phyloP scores from a whole-genome alignment of 257 asterid genomes.

The Gardenia jasminoides region DNA sequence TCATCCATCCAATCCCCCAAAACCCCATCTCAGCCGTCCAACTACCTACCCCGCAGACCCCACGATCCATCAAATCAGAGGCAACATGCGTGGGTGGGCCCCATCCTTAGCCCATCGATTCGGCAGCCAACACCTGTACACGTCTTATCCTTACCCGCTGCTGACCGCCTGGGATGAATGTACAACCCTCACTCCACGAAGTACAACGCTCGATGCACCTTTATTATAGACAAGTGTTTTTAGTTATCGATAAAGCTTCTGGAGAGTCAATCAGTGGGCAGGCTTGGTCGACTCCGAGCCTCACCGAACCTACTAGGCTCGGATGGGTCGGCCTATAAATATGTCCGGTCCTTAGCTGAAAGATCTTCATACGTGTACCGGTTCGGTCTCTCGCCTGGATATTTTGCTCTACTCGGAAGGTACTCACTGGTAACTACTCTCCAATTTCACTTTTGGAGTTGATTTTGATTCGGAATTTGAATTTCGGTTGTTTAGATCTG shows the following conservation, averaged over 20 bases:
- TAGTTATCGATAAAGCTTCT: constrained; percentile 11
- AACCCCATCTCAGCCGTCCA: constrained; percentile 9
- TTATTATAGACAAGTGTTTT: not conserved
- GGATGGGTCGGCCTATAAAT: constrained; percentile 37
- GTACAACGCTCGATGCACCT: not conserved
- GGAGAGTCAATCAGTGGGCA: constrained; percentile 55
- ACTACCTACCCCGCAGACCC: not conserved
- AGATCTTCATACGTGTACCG: constrained; percentile 14
- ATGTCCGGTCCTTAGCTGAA: not conserved
- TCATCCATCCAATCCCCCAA: constrained; percentile 17
- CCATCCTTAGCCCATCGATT: not conserved
- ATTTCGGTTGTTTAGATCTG: constrained; percentile 7
- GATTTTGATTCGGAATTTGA: not conserved
- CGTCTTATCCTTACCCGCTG: constrained; percentile 33
- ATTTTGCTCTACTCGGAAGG: constrained; percentile 22
- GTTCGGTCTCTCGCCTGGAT: constrained; percentile 6
- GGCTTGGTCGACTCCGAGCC: constrained; percentile 41
- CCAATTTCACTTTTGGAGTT: not conserved
- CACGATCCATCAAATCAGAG: not conserved
- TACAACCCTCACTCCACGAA: not conserved
- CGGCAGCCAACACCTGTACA: constrained; percentile 16
- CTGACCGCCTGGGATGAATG: constrained; percentile 17
- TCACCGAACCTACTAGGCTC: constrained; percentile 45
- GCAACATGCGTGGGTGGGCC: constrained; percentile 24
- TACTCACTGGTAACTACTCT: constrained; percentile 5